Evolutionary conservation across 1,284 basidiomycete genomes (phyloP), one percentile per base, ranked within the genome.

Genomic region (Cutaneotrichosporon mucoides): DNA sequence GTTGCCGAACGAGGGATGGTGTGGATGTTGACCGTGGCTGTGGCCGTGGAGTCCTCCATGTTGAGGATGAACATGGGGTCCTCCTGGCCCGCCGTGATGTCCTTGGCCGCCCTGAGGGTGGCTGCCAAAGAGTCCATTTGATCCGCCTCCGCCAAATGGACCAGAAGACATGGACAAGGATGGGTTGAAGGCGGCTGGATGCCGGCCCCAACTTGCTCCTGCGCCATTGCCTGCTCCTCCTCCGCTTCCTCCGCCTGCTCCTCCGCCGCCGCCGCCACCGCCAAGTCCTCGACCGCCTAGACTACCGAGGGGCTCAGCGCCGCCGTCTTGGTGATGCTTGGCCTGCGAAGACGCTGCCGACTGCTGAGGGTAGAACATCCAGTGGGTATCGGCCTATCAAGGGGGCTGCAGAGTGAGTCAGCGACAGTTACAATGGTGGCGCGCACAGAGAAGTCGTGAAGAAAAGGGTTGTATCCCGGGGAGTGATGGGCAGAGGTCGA

Each of bases 361-460:
- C 53, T 68, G 61, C 58, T 68, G 65, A 57, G 66, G 66, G 51
- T 70, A 71, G 64, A 70, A 73, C 71, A 73, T 73, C 57, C 62
- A 67, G 53, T 47, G 37, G 37, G 35, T 38, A 41, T 55, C 53
- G 53, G 43, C 13, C 53, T 54, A 46, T 47, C 37, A 48, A 47
- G 53, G 35, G 36, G 12, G 24, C 53, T 45, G 24, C 24, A 24
- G 24, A 8, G 16, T 11, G 33, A 12, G 49, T 57, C 38, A 55
- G 53, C 45, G 49, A 55, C 38, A 51, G 15, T 35, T 60, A 13
- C 36, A 45, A n/a, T 15, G n/a, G 13, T 16, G 8, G 33, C 37
- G 53, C 49, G 24, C 24, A 9, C 40, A n/a, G n/a, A 12, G 16
- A 15, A 40, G 34, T 16, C 57, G 51, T 41, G 52, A 35, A 61